Evolutionary conservation across 345 rosid genomes (phyloP), one percentile per base, ranked within the genome.

Genomic region (Camelina sativa): DNA sequence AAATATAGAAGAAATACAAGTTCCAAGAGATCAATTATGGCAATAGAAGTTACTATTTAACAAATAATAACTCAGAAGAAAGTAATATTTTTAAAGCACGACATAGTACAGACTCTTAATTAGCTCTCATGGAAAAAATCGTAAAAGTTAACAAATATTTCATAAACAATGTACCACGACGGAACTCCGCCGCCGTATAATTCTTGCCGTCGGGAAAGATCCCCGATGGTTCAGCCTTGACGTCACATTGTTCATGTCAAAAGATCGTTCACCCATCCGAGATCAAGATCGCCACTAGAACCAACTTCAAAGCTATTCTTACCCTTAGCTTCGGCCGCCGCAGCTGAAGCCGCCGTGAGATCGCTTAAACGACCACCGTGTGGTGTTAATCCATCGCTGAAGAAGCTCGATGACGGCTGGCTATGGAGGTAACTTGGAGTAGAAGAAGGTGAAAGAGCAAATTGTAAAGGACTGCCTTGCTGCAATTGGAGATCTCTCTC

Each of bases 261-360:
- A 13, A 94, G 95, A 34, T 94, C 98, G 72, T 88, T 89, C 19
- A 94, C 96, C 98, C 98, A 94, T 60, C 93, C 95, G 7, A 94
- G 81, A 84, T 94, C 96, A 54, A 86, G 92, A 82, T 85, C 93
- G 13, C 80, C 64, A 67, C 67, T 30, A 70, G 71, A 44, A 40
- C 69, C 69, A n/a, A 38, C 69, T 50, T 51, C 81, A 50, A 66
- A 78, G 53, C 61, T 17, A 71, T 5, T 58, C 17, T 64, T 77
- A 19, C 37, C 62, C 25, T 47, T 63, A 60, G 77, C 69, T 50
- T 60, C 62, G 9, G 77, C 67, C 6, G 9, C 53, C 1, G 72
- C 64, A 47, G 71, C 3, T 47, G 61, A 72, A 37, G 62, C 69
- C 73, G 34, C 77, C 57, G 69, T 72, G 43, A 65, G 51, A 34